Evolutionary conservation across 306 rosid species (phyloP).

Genomic region (Vicia sativa): DNA sequence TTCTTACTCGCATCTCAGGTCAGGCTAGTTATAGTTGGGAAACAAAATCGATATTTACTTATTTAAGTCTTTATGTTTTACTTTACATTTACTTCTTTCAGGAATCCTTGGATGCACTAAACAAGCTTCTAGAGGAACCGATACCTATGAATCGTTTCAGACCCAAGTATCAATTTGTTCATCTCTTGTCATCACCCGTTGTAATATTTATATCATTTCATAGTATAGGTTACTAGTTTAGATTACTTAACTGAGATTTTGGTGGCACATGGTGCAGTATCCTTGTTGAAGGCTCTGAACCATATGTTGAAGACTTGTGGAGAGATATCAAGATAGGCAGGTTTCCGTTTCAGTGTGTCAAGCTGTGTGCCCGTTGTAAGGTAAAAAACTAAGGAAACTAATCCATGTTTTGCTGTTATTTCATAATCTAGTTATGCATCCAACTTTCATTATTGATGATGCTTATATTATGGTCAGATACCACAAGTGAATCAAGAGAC

Average conservation of each 20-base stretch:
- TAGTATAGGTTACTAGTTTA: conserved; percentile 11
- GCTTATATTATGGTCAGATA: conserved; percentile 50
- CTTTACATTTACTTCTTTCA: conserved; percentile 47
- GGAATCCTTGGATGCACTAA: conserved; percentile 79
- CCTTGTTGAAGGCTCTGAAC: conserved; percentile 72
- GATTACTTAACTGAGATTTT: conserved; percentile 17
- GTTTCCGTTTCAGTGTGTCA: conserved; percentile 72
- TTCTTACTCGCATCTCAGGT: conserved; percentile 76
- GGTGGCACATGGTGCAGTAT: conserved; percentile 53
- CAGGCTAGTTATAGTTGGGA: conserved; percentile 35
- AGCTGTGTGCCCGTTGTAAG: conserved; percentile 87
- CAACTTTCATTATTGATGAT: conserved; percentile 12
- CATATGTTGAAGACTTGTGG: conserved; percentile 90
- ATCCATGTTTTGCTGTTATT: background rate
- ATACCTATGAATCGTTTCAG: conserved; percentile 79
- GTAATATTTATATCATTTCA: background rate
- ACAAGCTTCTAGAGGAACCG: conserved; percentile 64
- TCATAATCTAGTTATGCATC: background rate
- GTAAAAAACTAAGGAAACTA: conserved; percentile 37
- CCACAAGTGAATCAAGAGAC: conserved; percentile 76
- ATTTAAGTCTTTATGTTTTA: conserved; percentile 20
- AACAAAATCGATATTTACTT: conserved; percentile 22
- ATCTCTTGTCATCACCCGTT: conserved; percentile 18
- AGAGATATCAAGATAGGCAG: conserved; percentile 64
- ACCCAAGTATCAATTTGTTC: conserved; percentile 62